Conservation (phyloP, 2,329 filamentous ascomycete species). For the Microsporum canis region DNA sequence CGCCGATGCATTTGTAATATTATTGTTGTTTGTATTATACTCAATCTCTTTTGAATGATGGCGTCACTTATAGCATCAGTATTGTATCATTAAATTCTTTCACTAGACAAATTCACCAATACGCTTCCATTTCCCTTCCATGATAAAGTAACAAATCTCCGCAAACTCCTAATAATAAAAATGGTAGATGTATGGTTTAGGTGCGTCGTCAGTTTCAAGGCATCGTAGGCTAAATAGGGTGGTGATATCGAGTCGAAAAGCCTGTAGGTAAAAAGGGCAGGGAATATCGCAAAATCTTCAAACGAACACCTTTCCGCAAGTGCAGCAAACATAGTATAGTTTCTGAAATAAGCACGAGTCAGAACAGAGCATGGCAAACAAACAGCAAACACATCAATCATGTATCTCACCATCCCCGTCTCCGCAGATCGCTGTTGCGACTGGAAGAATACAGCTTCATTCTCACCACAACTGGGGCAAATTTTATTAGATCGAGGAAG, state of each 20-base stretch:
- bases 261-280: background rate
- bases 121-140: background rate
- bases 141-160: background rate
- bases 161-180: background rate
- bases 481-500: constrained; percentile 78
- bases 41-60: background rate
- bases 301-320: constrained; percentile 75
- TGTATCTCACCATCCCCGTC: constrained; percentile 79
- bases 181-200: background rate
- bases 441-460: constrained; percentile 96
- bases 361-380: constrained; percentile 10
- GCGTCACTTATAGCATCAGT: background rate
- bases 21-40: constrained; percentile 4
- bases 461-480: constrained; percentile 74
- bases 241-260: background rate
- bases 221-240: background rate
- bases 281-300: constrained; percentile 16
- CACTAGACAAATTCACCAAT: background rate
- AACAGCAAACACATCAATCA: background rate
- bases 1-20: constrained; percentile 63
- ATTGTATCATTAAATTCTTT: background rate
- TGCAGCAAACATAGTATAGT: constrained; percentile 89
- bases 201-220: background rate
- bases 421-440: constrained; percentile 94
- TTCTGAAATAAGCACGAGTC: constrained; percentile 45